Conservation (phyloP, 306 rosid species). For the Pterocarpus macrocarpus region DNA sequence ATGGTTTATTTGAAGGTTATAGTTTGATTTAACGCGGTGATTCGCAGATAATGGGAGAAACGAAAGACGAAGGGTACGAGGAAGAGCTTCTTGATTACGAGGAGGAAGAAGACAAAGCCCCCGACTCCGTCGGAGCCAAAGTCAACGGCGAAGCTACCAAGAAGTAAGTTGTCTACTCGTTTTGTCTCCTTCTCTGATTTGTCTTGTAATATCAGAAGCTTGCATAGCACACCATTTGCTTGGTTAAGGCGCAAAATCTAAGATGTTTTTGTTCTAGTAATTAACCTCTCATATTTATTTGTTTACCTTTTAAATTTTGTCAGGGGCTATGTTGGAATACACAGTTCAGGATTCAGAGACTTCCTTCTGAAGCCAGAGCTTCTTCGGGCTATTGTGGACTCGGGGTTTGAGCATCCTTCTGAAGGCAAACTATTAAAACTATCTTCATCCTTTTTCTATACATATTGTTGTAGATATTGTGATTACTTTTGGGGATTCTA, state of each 20-base stretch:
- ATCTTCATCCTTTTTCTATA: too few species aligned
- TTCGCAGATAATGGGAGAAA: constrained; percentile 77
- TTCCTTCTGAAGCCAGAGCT: constrained; percentile 99
- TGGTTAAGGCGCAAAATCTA: too few species aligned
- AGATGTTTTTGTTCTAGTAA: too few species aligned
- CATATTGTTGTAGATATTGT: neutral
- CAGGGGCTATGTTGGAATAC: constrained; percentile 99
- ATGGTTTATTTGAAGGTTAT: neutral
- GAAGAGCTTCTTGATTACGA: constrained; percentile 90
- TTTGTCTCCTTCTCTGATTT: neutral
- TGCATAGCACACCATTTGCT: neutral
- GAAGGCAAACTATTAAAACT: constrained; percentile 67
- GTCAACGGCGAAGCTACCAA: constrained; percentile 79
- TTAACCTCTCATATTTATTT: too few species aligned
- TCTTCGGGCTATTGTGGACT: constrained; percentile 97
- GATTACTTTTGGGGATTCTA: neutral
- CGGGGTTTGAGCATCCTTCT: constrained; percentile 99
- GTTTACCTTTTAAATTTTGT: too few species aligned
- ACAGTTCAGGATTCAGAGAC: constrained; percentile 99
- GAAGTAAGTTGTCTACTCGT: constrained; percentile 55
- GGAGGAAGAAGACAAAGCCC: constrained; percentile 84
- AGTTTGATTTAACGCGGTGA: neutral
- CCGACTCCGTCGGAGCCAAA: constrained; percentile 69
- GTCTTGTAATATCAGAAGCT: neutral
- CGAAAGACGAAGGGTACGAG: constrained; percentile 79